Evolutionary conservation across 1,284 basidiomycete genomes (phyloP), one percentile per base, ranked within the genome.

Genomic region (Pseudozyma pruni): DNA sequence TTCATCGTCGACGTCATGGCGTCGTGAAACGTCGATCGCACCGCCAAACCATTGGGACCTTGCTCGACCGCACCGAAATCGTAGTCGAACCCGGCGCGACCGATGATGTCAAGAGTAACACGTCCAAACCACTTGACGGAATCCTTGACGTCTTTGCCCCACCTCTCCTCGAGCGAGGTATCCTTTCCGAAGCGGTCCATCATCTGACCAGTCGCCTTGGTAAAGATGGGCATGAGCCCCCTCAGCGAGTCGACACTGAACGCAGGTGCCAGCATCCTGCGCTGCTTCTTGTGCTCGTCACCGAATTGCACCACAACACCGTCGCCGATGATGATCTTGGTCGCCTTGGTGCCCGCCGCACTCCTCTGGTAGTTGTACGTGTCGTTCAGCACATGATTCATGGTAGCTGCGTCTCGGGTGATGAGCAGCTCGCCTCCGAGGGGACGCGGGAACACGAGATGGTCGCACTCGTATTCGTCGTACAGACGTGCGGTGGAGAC

Each of bases 1-100:
- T 72, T 72, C 69, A 72, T 72, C 8, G 59, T 72, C 39, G 63
- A 62, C 1, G 69, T 68, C 69, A 72, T 72, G 25, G 69, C 69
- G 9, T 64, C 69, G 33, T 72, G 69, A 55, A 72, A 72, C 3
- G 55, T 51, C 0, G 62, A 67, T 27, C 69, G 35, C 8, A 72
- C 63, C 1, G 69, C 63, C 2, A 68, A n/a, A 6, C 69, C 69
- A 19, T 72, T 72, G 13, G 63, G 63, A 5, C 72, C 72, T 39
- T 69, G 61, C 29, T 64, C 61, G 17, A 74, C 62, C 13, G 72
- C 72, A 7, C 63, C 61, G 48, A 68, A 73, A 34, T 73, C 64
- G 53, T 73, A 73, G 41, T 68, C 70, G 49, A 73, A 72, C 10
- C 70, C 70, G 6, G 70, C 70, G 11, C 37, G 55, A 7, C 70